Conservation (phyloP, 176 grass and related monocot genomes). For the Melocanna baccifera region DNA sequence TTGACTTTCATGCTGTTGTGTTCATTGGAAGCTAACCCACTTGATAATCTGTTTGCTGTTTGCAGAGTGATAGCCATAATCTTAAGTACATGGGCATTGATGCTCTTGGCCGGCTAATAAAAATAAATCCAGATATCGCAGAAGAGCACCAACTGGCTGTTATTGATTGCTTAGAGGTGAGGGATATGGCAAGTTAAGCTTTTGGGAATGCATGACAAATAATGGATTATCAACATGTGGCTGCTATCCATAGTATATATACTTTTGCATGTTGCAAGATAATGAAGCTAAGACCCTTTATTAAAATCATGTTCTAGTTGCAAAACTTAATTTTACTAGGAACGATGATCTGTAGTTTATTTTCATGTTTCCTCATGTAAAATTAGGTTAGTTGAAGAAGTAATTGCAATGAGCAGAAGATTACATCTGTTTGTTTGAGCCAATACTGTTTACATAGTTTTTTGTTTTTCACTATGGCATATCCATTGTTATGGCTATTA, state of each 20-base stretch:
- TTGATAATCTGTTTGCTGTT: background rate
- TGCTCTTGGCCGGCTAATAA: conserved; percentile 89
- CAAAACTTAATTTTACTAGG: conserved; percentile 5
- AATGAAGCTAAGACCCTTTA: conserved; percentile 10
- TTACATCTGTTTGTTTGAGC: background rate
- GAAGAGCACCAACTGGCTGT: conserved; percentile 98
- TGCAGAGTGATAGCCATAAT: conserved; percentile 97
- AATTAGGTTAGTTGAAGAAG: background rate
- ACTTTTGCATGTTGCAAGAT: background rate
- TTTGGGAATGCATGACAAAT: background rate
- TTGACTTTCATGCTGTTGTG: background rate
- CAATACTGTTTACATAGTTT: background rate
- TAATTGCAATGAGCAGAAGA: background rate
- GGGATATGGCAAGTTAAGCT: background rate
- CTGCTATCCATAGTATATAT: background rate
- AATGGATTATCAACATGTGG: background rate
- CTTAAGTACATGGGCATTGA: conserved; percentile 99
- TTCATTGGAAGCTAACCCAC: conserved; percentile 10
- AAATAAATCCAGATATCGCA: conserved; percentile 99
- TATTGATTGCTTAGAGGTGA: conserved; percentile 99
- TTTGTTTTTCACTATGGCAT: background rate
- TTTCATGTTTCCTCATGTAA: background rate
- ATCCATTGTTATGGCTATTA: conserved; percentile 7
- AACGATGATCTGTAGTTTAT: background rate
- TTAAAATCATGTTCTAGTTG: background rate